Evolutionary conservation across 768 basidiomycete species (phyloP), one percentile per base, ranked within the genome.

Genomic region (Mycena olivaceomarginata): DNA sequence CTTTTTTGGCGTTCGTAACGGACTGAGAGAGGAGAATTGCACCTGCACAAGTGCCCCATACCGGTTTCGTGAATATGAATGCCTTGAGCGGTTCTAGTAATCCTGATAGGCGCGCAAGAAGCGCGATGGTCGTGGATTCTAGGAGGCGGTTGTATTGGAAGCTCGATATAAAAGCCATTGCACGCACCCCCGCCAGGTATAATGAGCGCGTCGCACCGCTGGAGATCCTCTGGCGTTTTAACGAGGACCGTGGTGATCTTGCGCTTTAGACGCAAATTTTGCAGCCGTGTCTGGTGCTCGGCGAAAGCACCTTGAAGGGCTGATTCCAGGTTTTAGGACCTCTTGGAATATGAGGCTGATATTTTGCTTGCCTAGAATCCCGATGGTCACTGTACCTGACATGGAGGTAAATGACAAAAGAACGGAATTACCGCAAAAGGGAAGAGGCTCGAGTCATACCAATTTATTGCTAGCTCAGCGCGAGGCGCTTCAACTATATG

Each of bases 11-110:
- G 59, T 94, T 94, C 59, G 94, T 92, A 4, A 96, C 91, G 15
- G 89, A 86, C 77, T 94, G 89, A 2, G 97, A 91, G 62, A 99
- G 91, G 22, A 99, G 88, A 69, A 99, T 98, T 53, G 97, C 97
- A 13, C 98, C 98, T 0, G 98, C 98, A 85, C 98, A 99, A 0
- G 97, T 98, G 4, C 98, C 98, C 97, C 97, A 99, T 3, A 97
- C 92, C 0, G 96, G 93, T 82, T 94, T 96, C 0, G 81, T 83
- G 78, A 88, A 87, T n/a, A 93, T 88, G 78, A 97, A 98, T 48
- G 91, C 89, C 48, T 91, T 89, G 6, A 99, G 88, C 9, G 96
- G 96, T n/a, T 94, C 92, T 18, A 97, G 83, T 53, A 99, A 90
- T 0, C 96, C 96, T 0, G 94, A 90, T 40, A 93, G 89, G 70